These are phyloP conservation scores for Cinnamomum micranthum DNA, from an alignment of 164 flowering plant genomes.

Conservation along the genomic window DNA sequence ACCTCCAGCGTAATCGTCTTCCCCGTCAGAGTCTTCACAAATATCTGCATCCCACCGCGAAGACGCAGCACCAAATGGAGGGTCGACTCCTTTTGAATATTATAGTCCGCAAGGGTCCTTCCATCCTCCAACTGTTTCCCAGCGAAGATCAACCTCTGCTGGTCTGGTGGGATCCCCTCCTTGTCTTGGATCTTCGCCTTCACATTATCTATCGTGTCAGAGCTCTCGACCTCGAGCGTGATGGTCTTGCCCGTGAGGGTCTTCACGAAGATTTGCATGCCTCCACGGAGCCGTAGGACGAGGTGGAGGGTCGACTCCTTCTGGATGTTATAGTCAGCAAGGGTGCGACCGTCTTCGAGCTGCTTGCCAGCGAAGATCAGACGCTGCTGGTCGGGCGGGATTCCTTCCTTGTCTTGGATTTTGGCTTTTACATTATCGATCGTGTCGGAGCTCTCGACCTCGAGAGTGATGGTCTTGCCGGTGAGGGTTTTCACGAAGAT, in stretches of 20 bases:
- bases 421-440: neutral
- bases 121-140: neutral
- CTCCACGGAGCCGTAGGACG: neutral
- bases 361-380: constrained; percentile 22
- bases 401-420: constrained; percentile 6
- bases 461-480: constrained; percentile 44
- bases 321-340: constrained; percentile 25
- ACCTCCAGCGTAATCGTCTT: neutral
- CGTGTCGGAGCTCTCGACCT: neutral
- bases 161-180: neutral
- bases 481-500: constrained; percentile 80
- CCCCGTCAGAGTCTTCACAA: neutral
- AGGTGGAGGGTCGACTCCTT: constrained; percentile 8
- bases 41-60: neutral
- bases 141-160: neutral
- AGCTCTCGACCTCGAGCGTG: neutral
- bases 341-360: constrained; percentile 22
- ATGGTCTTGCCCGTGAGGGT: neutral
- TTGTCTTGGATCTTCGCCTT: neutral
- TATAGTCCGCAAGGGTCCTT: neutral
- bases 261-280: neutral
- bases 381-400: constrained; percentile 23
- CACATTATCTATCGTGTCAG: neutral
- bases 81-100: neutral
- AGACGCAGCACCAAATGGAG: neutral